Conservation (phyloP, 495 filamentous ascomycete genomes). For the Usnea hakonensis region DNA sequence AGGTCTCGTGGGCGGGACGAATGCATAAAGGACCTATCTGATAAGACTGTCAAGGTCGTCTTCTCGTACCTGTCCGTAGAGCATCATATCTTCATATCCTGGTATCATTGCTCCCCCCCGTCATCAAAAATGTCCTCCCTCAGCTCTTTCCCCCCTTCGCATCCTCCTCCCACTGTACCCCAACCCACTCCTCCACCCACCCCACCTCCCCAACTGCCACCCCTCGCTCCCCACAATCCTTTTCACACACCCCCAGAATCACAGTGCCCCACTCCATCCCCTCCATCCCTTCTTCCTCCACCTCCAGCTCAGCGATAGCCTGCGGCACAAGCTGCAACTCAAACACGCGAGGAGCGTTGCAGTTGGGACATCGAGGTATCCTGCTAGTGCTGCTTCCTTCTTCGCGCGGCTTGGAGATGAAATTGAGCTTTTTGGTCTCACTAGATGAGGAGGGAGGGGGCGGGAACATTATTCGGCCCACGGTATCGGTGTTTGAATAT, state of each 20-base stretch:
- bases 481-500: conserved; percentile 66
- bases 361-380: conserved; percentile 71
- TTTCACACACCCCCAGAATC: conserved; percentile 75
- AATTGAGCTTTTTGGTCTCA: conserved; percentile 20
- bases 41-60: neutral
- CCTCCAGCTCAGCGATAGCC: conserved; percentile 83
- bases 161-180: conserved; percentile 92
- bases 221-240: conserved; percentile 53
- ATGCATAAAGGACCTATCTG: no score
- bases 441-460: conserved; percentile 15
- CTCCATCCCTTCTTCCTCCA: conserved; percentile 64
- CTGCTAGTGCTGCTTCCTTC: conserved; percentile 16
- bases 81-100: conserved; percentile 4
- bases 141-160: conserved; percentile 2
- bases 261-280: conserved; percentile 99
- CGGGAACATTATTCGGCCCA: conserved; percentile 56
- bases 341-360: conserved; percentile 69
- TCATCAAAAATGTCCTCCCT: neutral
- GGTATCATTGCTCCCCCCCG: conserved; percentile 4
- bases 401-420: conserved; percentile 11
- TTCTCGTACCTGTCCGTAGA: neutral
- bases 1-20: no score
- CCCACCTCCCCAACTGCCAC: conserved; percentile 42
- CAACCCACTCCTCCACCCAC: conserved; percentile 90
- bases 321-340: conserved; percentile 87